These are phyloP conservation scores for Narthecium ossifragum DNA, from an alignment of 106 monocot species.

Conservation along the genomic window DNA sequence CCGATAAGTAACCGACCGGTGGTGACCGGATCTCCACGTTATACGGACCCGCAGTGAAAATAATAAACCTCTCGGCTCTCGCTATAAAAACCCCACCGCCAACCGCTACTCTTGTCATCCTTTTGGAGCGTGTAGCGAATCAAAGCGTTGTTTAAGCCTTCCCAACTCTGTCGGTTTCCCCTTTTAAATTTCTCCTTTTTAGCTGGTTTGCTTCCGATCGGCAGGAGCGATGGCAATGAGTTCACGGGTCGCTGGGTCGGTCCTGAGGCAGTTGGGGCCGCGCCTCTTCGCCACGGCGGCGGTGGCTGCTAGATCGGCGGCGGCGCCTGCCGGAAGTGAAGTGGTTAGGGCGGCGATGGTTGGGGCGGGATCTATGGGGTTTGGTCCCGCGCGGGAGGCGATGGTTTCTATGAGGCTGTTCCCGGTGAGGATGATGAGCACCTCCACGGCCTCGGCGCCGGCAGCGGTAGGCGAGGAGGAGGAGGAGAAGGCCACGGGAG, in stretches of 20 bases:
- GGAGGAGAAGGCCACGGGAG: conserved; percentile 12
- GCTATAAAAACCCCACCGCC: no score
- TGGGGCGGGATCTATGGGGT: no score
- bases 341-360: neutral
- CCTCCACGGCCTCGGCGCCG: neutral
- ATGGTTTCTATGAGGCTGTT: neutral
- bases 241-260: conserved; percentile 4
- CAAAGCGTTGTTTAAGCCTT: no score
- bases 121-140: no score
- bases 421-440: conserved; percentile 1
- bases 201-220: no score
- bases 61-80: no score
- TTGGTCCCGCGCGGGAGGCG: neutral
- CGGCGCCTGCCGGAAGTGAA: neutral
- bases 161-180: no score
- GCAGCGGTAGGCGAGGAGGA: neutral
- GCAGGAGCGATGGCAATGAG: neutral
- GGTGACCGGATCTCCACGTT: no score
- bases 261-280: conserved; percentile 17
- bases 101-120: no score
- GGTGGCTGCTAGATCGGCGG: neutral
- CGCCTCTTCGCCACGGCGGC: conserved; percentile 20
- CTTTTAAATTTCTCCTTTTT: no score
- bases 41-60: no score
- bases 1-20: no score